Evolutionary conservation across 441 rosid species (phyloP).

Genomic region (Eruca vesicaria): DNA sequence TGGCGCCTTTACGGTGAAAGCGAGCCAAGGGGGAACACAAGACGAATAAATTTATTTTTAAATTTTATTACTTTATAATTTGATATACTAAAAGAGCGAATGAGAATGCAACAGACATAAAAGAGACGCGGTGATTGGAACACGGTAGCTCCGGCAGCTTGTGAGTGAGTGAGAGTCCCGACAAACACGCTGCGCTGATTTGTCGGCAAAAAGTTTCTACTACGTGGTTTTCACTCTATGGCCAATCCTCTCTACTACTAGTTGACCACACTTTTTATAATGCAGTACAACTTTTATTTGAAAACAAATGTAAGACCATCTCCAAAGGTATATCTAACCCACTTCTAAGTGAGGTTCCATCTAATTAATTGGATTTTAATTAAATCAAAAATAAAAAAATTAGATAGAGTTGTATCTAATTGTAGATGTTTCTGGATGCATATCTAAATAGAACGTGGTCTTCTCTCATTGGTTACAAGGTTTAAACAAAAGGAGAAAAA

Average conservation of each 20-base stretch:
- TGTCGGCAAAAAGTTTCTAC: constrained; percentile 11
- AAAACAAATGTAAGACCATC: no score
- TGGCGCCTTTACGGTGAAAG: background rate
- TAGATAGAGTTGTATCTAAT: no score
- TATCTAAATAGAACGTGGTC: no score
- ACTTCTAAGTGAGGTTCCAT: no score
- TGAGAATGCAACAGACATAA: constrained; percentile 2
- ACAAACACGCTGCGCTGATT: constrained; percentile 15
- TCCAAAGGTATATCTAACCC: no score
- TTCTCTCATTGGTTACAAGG: no score
- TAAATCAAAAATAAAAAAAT: no score
- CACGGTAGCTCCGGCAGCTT: background rate
- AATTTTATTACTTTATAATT: background rate
- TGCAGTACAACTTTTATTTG: no score
- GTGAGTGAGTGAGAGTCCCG: background rate
- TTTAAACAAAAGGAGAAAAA: no score
- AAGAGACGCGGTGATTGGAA: constrained; percentile 22
- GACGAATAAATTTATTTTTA: background rate
- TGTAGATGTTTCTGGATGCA: no score
- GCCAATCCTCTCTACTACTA: background rate
- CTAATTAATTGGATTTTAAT: no score
- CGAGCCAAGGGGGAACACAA: background rate
- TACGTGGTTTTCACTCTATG: constrained; percentile 11
- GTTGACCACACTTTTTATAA: background rate
- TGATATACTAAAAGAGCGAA: background rate